Base-by-base conservation (phyloP, 345 rosid genomes). In the Murraya koenigii region DNA sequence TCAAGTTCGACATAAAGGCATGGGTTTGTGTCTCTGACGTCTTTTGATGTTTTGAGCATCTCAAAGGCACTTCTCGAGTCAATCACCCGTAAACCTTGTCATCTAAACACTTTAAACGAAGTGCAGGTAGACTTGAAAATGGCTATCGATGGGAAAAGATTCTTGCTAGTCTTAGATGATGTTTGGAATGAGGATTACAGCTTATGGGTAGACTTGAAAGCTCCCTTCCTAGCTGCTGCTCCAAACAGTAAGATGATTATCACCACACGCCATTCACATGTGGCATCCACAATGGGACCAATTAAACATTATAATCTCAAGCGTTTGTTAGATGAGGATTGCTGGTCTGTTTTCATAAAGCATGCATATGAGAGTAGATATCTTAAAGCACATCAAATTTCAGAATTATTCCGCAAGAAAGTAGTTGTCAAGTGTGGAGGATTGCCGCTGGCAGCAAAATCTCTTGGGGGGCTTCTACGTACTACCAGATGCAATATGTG, bases 21-120 rank as follows among this genome's bases (percentile, higher is more conserved):
- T 58, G 75, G 75, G 35, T 58, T 4, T 72, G 66, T 14, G 17
- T 72, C 33, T 72, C 75, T 13, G 52, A 70, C 2, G 26, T 8
- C 39, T 72, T 72, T 72, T 58, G 33, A 72, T 36, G 66, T 58
- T 23, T 10, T n/a, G n/a, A 72, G 20, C 17, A 72, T 72, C 13
- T 72, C 65, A 17, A 58, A 3, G 64, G 11, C 54, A 23, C 19
- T 72, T 36, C 75, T 72, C 6, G 52, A 13, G 6, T 35, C 33
- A 4, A 56, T 72, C 33, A 36, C n/a, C 9, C 0, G 10, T 2
- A 1, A 5, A 3, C 10, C 11, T 5, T 10, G 52, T 4, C 7
- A 35, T 35, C 3, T 9, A 2, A 15, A 6, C 4, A n/a, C 5
- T 72, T 36, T 72, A 36, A 25, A 72, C 15, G 14, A 6, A 20